Conservation (phyloP, 163 green algal genomes). For the Chloromonas sp. region DNA sequence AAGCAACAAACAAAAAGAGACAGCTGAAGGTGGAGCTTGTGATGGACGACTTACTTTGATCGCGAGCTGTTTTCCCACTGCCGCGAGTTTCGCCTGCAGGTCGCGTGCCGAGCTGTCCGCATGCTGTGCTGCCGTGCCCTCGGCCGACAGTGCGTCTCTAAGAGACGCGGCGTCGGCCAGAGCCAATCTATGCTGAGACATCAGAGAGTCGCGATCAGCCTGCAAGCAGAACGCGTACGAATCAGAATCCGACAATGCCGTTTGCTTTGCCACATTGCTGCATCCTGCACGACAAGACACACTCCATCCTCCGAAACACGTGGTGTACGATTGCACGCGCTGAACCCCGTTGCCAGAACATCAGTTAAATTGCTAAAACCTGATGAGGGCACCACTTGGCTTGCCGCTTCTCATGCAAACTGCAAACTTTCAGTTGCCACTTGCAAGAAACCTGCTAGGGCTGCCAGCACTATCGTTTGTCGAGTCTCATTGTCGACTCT, state of each 20-base stretch:
- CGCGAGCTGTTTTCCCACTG: slow-evolving; percentile 15
- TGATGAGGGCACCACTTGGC: neutral
- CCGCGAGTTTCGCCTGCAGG: slow-evolving; percentile 15
- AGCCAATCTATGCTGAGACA: slow-evolving; percentile 8
- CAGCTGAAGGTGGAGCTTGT: neutral
- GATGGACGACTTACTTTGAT: slow-evolving; percentile 8
- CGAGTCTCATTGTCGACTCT: neutral
- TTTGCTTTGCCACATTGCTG: neutral
- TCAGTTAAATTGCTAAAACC: neutral
- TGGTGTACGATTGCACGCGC: neutral
- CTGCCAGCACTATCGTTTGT: neutral
- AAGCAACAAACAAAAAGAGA: neutral
- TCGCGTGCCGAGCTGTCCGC: slow-evolving; percentile 13
- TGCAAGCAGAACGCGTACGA: neutral
- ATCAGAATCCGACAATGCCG: neutral
- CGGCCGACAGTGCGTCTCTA: slow-evolving; percentile 23
- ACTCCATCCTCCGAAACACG: neutral
- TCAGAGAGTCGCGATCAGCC: slow-evolving; percentile 15
- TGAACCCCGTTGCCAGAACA: neutral
- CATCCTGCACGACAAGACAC: neutral
- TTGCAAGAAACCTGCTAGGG: neutral
- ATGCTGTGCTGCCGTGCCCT: slow-evolving; percentile 9
- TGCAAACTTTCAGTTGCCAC: neutral
- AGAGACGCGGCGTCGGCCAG: slow-evolving; percentile 23
- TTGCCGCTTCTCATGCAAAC: neutral